phyloP scores from a whole-genome alignment of 208 protist species.

The Sergeia podlipaevii region DNA sequence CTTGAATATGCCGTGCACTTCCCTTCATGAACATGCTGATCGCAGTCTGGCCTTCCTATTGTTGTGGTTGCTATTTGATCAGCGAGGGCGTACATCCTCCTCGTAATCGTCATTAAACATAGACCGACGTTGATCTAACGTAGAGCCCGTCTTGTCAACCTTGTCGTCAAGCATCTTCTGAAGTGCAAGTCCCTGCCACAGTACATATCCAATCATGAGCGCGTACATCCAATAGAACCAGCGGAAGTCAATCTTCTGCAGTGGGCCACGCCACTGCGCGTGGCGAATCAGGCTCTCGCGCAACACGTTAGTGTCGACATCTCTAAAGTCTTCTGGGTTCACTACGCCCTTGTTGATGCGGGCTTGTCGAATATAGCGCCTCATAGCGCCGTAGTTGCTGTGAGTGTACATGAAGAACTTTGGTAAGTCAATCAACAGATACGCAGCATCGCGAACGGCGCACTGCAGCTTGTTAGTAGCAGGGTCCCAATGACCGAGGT shows the following conservation, averaged over 20 bases:
- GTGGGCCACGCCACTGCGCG: constrained; percentile 64
- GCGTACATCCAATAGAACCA: constrained; percentile 86
- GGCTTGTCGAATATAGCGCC: constrained; percentile 69
- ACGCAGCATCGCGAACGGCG: constrained; percentile 62
- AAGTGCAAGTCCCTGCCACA: constrained; percentile 61
- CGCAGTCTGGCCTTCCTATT: too few species aligned
- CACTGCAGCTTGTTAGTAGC: constrained; percentile 58
- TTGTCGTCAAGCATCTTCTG: constrained; percentile 55
- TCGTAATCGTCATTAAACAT: constrained; percentile 85
- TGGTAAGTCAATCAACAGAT: constrained; percentile 60
- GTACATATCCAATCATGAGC: constrained; percentile 72
- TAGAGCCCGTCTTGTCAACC: constrained; percentile 49
- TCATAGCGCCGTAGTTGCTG: constrained; percentile 74
- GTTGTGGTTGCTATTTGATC: constrained; percentile 8
- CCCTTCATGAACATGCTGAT: too few species aligned
- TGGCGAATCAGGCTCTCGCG: constrained; percentile 67
- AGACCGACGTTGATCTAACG: constrained; percentile 50
- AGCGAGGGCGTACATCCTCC: constrained; percentile 71
- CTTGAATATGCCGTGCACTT: too few species aligned
- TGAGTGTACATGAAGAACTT: constrained; percentile 74
- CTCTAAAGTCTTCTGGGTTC: constrained; percentile 76
- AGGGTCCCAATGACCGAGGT: constrained; percentile 47
- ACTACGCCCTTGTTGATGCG: constrained; percentile 79
- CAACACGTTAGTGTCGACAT: constrained; percentile 81
- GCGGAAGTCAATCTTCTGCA: constrained; percentile 83